phyloP scores from a whole-genome alignment of 2,329 filamentous ascomycete species.

The Sarocladium brachiariae region DNA sequence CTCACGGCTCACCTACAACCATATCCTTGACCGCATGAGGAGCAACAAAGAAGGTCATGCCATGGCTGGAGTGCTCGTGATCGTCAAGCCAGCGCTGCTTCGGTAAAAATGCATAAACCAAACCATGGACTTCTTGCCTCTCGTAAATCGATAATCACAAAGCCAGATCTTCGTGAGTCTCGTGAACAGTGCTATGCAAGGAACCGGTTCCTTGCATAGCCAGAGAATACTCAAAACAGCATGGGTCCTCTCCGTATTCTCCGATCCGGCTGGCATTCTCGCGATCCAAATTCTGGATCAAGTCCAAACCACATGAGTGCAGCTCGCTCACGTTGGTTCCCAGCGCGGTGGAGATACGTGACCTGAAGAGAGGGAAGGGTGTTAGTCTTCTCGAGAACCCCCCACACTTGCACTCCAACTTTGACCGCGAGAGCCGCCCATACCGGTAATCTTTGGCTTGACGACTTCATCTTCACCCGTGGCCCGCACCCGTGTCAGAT shows the following conservation, averaged over 20 bases:
- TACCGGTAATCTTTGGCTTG: slow-evolving; percentile 2
- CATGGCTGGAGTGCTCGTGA: no score
- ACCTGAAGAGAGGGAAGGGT: background rate
- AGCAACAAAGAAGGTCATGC: no score
- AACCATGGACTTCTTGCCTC: background rate
- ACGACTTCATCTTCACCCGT: background rate
- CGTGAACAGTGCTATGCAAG: slow-evolving; percentile 5
- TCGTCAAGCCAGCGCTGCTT: background rate
- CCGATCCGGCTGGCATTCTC: slow-evolving; percentile 1
- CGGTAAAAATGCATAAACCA: background rate
- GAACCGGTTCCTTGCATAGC: slow-evolving; percentile 6
- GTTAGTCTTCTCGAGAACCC: background rate
- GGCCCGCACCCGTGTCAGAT: slow-evolving; percentile 9
- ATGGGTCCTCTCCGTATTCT: background rate
- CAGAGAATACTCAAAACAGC: background rate
- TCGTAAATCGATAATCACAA: background rate
- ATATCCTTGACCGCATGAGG: background rate
- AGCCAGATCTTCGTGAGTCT: background rate
- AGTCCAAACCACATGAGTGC: slow-evolving; percentile 4
- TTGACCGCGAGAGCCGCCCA: background rate
- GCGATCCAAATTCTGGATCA: slow-evolving; percentile 6
- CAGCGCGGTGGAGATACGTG: background rate
- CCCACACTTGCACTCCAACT: background rate
- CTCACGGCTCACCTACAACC: background rate
- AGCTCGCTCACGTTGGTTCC: slow-evolving; percentile 2